phyloP scores from a whole-genome alignment of 2,329 filamentous ascomycete genomes.

The Samsoniella hepiali region DNA sequence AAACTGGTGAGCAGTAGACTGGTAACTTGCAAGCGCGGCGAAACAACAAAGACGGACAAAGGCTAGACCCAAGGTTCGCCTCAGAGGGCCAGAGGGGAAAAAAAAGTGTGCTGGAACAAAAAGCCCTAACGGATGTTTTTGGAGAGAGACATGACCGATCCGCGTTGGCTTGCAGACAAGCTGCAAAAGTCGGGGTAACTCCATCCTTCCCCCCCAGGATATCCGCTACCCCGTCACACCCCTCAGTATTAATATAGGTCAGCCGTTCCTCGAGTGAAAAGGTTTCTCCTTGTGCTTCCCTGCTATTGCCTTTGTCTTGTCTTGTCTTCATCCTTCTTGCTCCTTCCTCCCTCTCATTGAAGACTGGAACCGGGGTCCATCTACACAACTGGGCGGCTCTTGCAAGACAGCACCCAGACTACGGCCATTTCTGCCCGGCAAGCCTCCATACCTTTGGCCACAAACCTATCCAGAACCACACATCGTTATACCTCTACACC shows the following conservation, averaged over 20 bases:
- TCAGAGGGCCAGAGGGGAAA: background rate
- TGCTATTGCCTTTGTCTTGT: background rate
- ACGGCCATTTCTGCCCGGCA: background rate
- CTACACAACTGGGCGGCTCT: no score
- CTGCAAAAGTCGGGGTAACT: constrained; percentile 14
- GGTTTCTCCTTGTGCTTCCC: background rate
- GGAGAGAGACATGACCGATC: background rate
- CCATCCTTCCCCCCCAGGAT: background rate
- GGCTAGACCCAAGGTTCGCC: no score
- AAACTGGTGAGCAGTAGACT: no score
- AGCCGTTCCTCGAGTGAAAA: background rate
- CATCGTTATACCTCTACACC: background rate
- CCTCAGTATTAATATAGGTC: constrained; percentile 8
- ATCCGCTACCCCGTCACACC: background rate
- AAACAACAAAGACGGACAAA: no score
- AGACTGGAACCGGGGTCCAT: no score
- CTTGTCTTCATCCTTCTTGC: background rate
- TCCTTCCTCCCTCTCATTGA: background rate
- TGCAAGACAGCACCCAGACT: background rate
- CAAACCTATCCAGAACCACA: background rate
- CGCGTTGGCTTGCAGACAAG: background rate
- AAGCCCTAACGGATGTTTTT: background rate
- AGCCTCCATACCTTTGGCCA: background rate
- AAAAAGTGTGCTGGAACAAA: background rate
- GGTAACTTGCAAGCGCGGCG: no score